Percentiles rank a stretch among this genome's conserved stretches.
Evolutionary conservation across 1,284 basidiomycete genomes (phyloP).

Genomic region (Leccinum pallidistipes): DNA sequence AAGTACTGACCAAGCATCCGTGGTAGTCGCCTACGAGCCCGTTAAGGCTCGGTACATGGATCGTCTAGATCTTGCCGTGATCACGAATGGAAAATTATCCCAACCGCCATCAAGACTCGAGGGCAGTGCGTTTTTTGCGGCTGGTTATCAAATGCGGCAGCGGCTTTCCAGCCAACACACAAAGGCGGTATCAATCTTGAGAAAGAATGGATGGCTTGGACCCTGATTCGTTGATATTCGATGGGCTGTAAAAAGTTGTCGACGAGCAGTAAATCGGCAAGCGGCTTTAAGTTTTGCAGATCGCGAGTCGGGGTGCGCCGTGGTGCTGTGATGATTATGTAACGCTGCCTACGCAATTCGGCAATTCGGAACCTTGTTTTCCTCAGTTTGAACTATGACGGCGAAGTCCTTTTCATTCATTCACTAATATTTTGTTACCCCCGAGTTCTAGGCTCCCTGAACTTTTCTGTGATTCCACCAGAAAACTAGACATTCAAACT

Average conservation of each 20-base stretch:
- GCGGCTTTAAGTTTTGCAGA: no score
- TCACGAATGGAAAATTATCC: neutral
- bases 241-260: neutral
- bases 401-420: neutral
- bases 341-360: neutral
- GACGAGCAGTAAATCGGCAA: no score
- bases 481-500: no score
- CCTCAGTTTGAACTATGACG: no score
- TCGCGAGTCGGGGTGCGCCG: no score
- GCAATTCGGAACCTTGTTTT: no score
- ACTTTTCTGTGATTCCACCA: no score
- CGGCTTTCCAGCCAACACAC: neutral
- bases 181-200: neutral
- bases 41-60: neutral
- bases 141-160: neutral
- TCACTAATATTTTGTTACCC: neutral
- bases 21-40: neutral
- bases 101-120: neutral
- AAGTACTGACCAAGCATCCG: neutral
- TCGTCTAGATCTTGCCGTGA: neutral
- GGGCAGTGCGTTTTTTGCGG: neutral
- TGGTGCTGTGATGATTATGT: neutral
- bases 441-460: no score
- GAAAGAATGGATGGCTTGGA: neutral
- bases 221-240: neutral